Conservation (phyloP, 345 rosid genomes). For the Luvunga scandens region DNA sequence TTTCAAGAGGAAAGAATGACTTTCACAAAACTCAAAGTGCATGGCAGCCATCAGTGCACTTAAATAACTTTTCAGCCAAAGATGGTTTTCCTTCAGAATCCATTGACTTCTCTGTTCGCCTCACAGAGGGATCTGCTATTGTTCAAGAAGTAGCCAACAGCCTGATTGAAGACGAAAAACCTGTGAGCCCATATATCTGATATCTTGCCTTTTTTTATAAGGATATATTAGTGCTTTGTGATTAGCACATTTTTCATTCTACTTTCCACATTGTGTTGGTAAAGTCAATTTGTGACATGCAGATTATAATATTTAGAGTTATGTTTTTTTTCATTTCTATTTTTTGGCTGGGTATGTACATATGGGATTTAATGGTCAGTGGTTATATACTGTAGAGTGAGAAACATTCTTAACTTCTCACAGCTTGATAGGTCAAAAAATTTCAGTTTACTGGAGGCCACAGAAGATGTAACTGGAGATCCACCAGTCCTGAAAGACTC, state of each 20-base stretch:
- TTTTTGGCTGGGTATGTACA: not conserved
- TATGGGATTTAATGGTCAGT: constrained; percentile 17
- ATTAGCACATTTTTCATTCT: constrained; percentile 2
- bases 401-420: constrained; percentile 38
- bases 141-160: constrained; percentile 20
- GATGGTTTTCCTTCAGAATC: constrained; percentile 17
- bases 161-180: constrained; percentile 30
- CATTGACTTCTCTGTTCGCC: constrained; percentile 10
- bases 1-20: constrained; percentile 27
- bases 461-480: constrained; percentile 31
- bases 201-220: not conserved
- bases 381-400: constrained; percentile 13
- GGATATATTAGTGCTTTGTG: not conserved
- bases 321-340: not conserved
- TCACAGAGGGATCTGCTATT: constrained; percentile 12
- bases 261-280: not conserved
- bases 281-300: not conserved
- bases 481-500: constrained; percentile 29
- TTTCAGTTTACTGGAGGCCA: constrained; percentile 11
- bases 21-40: constrained; percentile 22
- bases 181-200: constrained; percentile 16
- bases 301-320: not conserved
- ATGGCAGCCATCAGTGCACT: constrained; percentile 19
- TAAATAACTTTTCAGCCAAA: constrained; percentile 19
- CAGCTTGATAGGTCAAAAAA: constrained; percentile 61